Percentiles rank a stretch among this genome's conserved stretches.
Conservation (phyloP, 257 asterid genomes). For the Penstemon eatonii region DNA sequence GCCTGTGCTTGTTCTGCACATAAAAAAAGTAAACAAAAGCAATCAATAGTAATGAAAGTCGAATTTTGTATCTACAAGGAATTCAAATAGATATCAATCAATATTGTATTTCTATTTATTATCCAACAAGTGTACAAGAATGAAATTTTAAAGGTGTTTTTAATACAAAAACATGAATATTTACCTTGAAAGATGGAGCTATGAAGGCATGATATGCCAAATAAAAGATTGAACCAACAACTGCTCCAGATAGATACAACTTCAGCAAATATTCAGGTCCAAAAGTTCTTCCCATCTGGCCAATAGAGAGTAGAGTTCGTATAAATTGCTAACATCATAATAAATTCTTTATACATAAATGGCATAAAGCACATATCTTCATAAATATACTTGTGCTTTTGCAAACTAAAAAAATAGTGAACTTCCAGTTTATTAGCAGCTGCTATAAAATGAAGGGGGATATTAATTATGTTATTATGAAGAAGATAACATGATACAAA, state of each 20-base stretch:
- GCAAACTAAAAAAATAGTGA: neutral
- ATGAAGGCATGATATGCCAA: constrained; percentile 68
- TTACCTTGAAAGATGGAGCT: constrained; percentile 64
- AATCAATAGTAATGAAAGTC: constrained; percentile 24
- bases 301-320: constrained; percentile 24
- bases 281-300: constrained; percentile 68
- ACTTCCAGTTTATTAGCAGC: too few relatives aligned
- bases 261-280: constrained; percentile 80
- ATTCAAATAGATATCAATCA: neutral
- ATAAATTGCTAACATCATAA: neutral
- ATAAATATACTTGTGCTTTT: neutral
- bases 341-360: neutral
- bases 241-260: constrained; percentile 78
- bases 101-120: neutral
- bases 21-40: constrained; percentile 21
- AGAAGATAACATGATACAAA: too few relatives aligned
- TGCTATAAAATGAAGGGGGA: too few relatives aligned
- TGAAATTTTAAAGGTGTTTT: neutral
- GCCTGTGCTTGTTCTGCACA: constrained; percentile 38
- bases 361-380: constrained; percentile 3
- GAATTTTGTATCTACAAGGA: constrained; percentile 1
- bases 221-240: constrained; percentile 80
- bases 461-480: too few relatives aligned
- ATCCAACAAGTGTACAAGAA: constrained; percentile 4
- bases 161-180: neutral